Percentiles rank a stretch among this genome's conserved stretches.
These are phyloP conservation scores for Amanita polypyramis DNA, from an alignment of 768 basidiomycete species.

Conservation along the genomic window DNA sequence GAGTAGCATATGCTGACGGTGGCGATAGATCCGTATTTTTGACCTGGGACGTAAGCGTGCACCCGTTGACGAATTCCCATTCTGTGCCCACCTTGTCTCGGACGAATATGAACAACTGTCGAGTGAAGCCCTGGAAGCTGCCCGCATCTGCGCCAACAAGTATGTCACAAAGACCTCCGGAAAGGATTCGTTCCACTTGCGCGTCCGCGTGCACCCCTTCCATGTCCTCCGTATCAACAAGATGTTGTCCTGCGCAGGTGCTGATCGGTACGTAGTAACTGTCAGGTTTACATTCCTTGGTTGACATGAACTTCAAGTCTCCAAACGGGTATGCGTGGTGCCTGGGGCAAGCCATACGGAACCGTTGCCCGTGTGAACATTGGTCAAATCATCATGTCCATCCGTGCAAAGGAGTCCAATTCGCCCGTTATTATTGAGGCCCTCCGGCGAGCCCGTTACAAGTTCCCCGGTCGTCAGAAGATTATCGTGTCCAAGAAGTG, in stretches of 20 bases:
- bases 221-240: slow-evolving; percentile 99
- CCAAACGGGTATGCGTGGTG: slow-evolving; percentile 98
- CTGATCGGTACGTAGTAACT: slow-evolving; percentile 65
- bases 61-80: slow-evolving; percentile 95
- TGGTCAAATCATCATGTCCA: slow-evolving; percentile 82
- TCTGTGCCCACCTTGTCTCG: slow-evolving; percentile 92
- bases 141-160: slow-evolving; percentile 99
- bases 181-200: slow-evolving; percentile 98
- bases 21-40: slow-evolving; percentile 84
- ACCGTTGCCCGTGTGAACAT: slow-evolving; percentile 95
- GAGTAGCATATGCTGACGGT: not conserved
- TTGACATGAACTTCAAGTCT: slow-evolving; percentile 36
- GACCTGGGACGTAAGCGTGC: slow-evolving; percentile 95
- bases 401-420: slow-evolving; percentile 87
- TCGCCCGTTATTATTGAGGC: slow-evolving; percentile 90
- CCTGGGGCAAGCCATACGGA: slow-evolving; percentile 98
- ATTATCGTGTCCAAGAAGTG: slow-evolving; percentile 97
- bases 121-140: slow-evolving; percentile 92
- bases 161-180: slow-evolving; percentile 97
- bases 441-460: slow-evolving; percentile 95
- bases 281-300: not conserved
- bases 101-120: slow-evolving; percentile 98
- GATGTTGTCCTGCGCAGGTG: slow-evolving; percentile 99
- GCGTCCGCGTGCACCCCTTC: slow-evolving; percentile 96
- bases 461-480: slow-evolving; percentile 98